Base-by-base conservation (phyloP, 2,329 filamentous ascomycete genomes). In the Dactylonectria macrodidyma region DNA sequence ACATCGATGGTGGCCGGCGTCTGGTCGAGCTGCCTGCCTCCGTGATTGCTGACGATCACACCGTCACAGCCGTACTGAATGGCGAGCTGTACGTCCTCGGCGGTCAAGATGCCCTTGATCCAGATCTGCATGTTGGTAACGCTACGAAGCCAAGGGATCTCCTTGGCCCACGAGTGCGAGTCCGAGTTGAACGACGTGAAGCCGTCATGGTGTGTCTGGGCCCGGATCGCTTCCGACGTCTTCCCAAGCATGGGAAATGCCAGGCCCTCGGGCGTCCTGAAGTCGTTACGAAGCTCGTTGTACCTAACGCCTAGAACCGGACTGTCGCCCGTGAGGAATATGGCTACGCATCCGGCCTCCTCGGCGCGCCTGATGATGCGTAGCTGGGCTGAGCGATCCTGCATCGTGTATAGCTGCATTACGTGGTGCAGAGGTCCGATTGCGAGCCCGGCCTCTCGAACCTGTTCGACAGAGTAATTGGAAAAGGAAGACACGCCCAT, bases 131-230 rank as follows among this genome's bases (percentile, higher is more conserved):
- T 82, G 52, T 80, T 82, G 0, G 85, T 87, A 16, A 83, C 76
- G 19, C 78, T 78, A 19, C 84, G 78, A 36, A 89, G 73, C 86
- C 86, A 89, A 0, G 83, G 81, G 36, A 89, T 86, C 16, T 86
- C 84, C 2, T 79, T 76, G 11, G 83, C 84, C 87, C 87, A 90
- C 47, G 75, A 78, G 68, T 79, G 78, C 5, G 70, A 62, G 56
- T 76, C 75, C 1, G 73, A 74, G 57, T 77, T 78, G 51, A 78
- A 50, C 5, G 46, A 6, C 1, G 22, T 59, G 2, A 66, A 66
- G 19, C 59, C 38, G 2, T 54, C 52, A 6, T 62, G 47, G 3
- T 66, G 64, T 16, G 38, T 58, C 24, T 54, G 16, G 1, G 59
- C 46, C 2, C 33, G 59, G n/a, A 66, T 62, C 24, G 5, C 1